A percentile compares a stretch with the other conserved stretches of the same genome.
These are phyloP conservation scores for Ramularia endophylla DNA, from an alignment of 2,329 filamentous ascomycete species.

Conservation along the genomic window DNA sequence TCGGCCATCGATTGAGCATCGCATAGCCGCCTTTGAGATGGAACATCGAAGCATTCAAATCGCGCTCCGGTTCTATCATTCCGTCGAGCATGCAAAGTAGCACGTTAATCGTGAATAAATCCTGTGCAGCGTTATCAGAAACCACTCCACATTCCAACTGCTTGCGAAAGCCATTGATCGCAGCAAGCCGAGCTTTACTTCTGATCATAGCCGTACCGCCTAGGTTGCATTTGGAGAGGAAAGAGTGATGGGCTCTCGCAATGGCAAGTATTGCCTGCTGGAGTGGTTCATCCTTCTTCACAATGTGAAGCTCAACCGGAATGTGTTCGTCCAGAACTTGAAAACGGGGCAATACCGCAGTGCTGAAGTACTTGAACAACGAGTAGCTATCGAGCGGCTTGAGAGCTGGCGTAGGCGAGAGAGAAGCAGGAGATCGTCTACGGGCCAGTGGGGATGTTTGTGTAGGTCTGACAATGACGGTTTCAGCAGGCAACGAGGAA, in stretches of 20 bases:
- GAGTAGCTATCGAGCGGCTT: conserved; percentile 5
- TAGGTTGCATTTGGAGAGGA: conserved; percentile 7
- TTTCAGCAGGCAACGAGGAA: neutral
- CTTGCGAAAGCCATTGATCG: conserved; percentile 12
- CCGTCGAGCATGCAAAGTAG: conserved; percentile 13
- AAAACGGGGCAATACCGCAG: conserved; percentile 14
- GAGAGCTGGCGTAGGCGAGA: conserved; percentile 3
- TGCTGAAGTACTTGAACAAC: conserved; percentile 11
- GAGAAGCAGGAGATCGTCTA: neutral
- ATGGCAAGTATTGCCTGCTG: conserved; percentile 11
- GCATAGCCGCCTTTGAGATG: conserved; percentile 15
- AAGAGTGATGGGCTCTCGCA: conserved; percentile 12
- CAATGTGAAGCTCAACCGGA: neutral
- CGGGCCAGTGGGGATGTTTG: too few relatives aligned
- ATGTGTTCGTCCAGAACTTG: conserved; percentile 9
- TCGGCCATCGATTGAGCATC: conserved; percentile 14
- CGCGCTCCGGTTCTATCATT: conserved; percentile 13
- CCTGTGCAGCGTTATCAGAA: conserved; percentile 5
- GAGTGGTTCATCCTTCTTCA: conserved; percentile 9
- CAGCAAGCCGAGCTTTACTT: conserved; percentile 9
- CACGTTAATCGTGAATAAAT: conserved; percentile 12
- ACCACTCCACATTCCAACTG: conserved; percentile 5
- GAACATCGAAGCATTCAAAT: conserved; percentile 10
- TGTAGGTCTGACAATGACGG: too few relatives aligned
- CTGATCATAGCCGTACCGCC: conserved; percentile 7